Evolutionary conservation across 2,329 filamentous ascomycete species (phyloP).

Genomic region (Cyanodermella asteris): DNA sequence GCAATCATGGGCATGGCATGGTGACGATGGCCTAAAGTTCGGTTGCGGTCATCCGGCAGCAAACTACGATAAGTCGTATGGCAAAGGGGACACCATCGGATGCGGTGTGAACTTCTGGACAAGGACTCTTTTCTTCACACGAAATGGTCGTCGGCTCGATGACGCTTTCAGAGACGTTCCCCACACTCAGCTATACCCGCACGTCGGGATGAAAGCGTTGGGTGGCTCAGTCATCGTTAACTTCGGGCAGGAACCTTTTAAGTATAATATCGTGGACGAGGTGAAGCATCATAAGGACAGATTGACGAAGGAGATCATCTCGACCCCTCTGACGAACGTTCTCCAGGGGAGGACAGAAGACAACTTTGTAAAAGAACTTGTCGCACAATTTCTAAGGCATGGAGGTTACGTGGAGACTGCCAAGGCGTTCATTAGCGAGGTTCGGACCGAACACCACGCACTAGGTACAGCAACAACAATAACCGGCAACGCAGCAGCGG

Average conservation of each 20-base stretch:
- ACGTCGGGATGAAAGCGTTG: slow-evolving; percentile 43
- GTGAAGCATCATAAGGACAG: slow-evolving; percentile 46
- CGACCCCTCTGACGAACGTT: slow-evolving; percentile 34
- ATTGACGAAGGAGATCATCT: slow-evolving; percentile 40
- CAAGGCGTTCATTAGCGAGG: slow-evolving; percentile 65
- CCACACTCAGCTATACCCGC: slow-evolving; percentile 26
- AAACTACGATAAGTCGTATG: slow-evolving; percentile 37
- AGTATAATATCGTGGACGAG: slow-evolving; percentile 77
- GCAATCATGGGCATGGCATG: slow-evolving; percentile 45
- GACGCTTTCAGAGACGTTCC: slow-evolving; percentile 25
- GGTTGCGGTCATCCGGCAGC: slow-evolving; percentile 33
- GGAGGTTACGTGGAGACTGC: slow-evolving; percentile 92
- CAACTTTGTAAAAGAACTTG: slow-evolving; percentile 58
- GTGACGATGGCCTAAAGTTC: slow-evolving; percentile 43
- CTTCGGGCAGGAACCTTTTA: slow-evolving; percentile 52
- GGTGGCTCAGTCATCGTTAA: slow-evolving; percentile 37
- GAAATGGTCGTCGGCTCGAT: slow-evolving; percentile 37
- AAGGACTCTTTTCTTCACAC: slow-evolving; percentile 41
- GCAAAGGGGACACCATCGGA: slow-evolving; percentile 36
- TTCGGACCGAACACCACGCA: slow-evolving; percentile 49
- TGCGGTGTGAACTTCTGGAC: slow-evolving; percentile 44
- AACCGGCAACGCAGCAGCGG: slow-evolving; percentile 17
- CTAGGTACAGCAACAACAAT: slow-evolving; percentile 41
- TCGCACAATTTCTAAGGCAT: slow-evolving; percentile 76
- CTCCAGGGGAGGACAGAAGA: slow-evolving; percentile 48